Percentiles rank a stretch among this genome's conserved stretches.
phyloP scores from a whole-genome alignment of 495 filamentous ascomycete genomes.

The Barbatosphaeria neglecta region DNA sequence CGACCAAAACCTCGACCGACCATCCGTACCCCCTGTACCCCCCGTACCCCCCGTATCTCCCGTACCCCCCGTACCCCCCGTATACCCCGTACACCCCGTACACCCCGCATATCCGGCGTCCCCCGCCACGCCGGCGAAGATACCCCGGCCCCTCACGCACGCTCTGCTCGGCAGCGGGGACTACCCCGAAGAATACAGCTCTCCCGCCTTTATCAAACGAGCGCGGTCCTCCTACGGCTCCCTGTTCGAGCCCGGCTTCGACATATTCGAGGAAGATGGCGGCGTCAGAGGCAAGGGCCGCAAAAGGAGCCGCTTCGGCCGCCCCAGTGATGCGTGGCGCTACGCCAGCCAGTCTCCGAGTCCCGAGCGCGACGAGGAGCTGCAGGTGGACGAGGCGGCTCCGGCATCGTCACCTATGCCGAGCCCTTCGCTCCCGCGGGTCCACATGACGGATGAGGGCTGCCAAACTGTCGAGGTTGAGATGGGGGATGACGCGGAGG shows the following conservation, averaged over 20 bases:
- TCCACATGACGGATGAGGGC: conserved; percentile 32
- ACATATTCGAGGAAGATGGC: conserved; percentile 63
- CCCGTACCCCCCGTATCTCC: too few species aligned
- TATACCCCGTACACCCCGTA: too few species aligned
- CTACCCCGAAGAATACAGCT: conserved; percentile 42
- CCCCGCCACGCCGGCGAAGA: conserved; percentile 20
- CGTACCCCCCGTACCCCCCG: too few species aligned
- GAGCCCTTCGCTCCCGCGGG: conserved; percentile 5
- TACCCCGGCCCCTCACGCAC: conserved; percentile 1
- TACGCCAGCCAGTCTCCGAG: conserved; percentile 56
- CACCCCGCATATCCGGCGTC: background rate
- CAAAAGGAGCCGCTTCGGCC: conserved; percentile 65
- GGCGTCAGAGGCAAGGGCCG: conserved; percentile 51
- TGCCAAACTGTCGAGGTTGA: conserved; percentile 34
- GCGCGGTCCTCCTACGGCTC: conserved; percentile 49
- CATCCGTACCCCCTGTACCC: too few species aligned
- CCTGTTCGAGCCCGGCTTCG: conserved; percentile 44
- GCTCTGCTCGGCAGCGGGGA: conserved; percentile 3
- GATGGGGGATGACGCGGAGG: too few species aligned
- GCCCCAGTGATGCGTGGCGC: conserved; percentile 56
- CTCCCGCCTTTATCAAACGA: conserved; percentile 66
- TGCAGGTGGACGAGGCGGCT: background rate
- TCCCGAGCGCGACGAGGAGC: conserved; percentile 34
- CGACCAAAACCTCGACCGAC: too few species aligned
- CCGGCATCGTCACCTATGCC: background rate